Evolutionary conservation across 2,329 filamentous ascomycete species (phyloP), one percentile per base, ranked within the genome.

Genomic region (Chalara sp.): DNA sequence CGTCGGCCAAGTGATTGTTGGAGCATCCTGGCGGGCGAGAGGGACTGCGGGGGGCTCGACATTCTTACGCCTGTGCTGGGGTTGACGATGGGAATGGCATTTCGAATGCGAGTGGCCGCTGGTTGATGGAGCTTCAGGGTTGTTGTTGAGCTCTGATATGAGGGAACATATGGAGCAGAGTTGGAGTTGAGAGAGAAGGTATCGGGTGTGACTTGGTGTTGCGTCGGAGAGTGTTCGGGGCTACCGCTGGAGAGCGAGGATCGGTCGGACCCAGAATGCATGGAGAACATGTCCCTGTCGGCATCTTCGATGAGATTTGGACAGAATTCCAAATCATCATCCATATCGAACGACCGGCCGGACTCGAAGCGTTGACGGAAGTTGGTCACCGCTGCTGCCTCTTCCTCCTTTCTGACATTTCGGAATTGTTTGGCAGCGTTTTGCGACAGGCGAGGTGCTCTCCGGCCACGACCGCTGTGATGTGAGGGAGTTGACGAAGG

Each of bases 71-170:
- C 90, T 51, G 92, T 96, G 61, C 81, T 87, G 49, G 93, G 93
- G 76, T 99, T 95, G 71, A 97, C 89, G 68, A 99, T 99, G 53
- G 92, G 92, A 60, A 97, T 97, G 65, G 93, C 89, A 70, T 96
- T 97, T 70, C 90, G 89, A 52, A 86, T 83, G 61, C 93, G 88
- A 57, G 91, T 89, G 55, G 91, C 89, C 55, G 91, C 79, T 54
- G 91, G 89, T 75, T 96, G 92, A 72, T 96, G 89, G 56, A 95
- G 77, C 74, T 95, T 96, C 62, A 92, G 62, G 76, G 70, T 82
- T 56, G 72, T 70, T 54, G 76, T 81, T 63, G 83, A 85, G 68
- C 72, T 76, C 63, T 87, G 83, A 70, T 80, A 87, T 33, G 83
- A 78, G 48, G 84, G 80, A 50, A 83, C 75, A 62, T 84, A 85